A percentile compares a stretch with the other conserved stretches of the same genome.
These are phyloP conservation scores for Neonothopanus nambi DNA, from an alignment of 1,284 basidiomycete species.

Conservation along the genomic window DNA sequence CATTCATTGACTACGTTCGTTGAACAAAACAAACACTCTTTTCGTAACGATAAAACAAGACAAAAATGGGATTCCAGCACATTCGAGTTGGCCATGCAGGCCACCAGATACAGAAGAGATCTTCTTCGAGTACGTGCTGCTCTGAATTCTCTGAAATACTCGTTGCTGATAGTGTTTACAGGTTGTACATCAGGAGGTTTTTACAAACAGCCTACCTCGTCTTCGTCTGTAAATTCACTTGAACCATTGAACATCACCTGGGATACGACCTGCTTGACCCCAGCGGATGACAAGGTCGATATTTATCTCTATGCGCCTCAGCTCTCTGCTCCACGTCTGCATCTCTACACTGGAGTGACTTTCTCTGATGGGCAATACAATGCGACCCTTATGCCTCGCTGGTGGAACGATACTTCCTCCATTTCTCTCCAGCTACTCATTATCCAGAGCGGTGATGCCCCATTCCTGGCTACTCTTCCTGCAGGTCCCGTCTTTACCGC, in stretches of 20 bases:
- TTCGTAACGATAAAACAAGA: not conserved
- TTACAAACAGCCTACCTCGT: constrained; percentile 55
- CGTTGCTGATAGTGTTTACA: constrained; percentile 33
- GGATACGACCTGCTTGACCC: constrained; percentile 60
- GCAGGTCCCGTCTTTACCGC: constrained; percentile 76
- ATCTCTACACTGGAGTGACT: constrained; percentile 63
- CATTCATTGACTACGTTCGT: constrained; percentile 3
- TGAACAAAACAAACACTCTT: not conserved
- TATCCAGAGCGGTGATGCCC: constrained; percentile 51
- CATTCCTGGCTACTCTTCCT: constrained; percentile 58
- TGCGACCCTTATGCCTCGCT: constrained; percentile 60
- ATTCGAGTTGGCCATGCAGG: constrained; percentile 29
- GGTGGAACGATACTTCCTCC: constrained; percentile 73
- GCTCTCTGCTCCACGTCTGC: constrained; percentile 47
- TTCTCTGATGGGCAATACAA: constrained; percentile 57
- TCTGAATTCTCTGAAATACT: constrained; percentile 27
- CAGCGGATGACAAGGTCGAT: constrained; percentile 50
- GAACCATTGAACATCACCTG: constrained; percentile 67
- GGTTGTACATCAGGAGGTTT: constrained; percentile 31
- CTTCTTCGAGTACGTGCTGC: not conserved
- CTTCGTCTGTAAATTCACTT: constrained; percentile 39
- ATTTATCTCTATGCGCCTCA: constrained; percentile 73
- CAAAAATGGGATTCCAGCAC: constrained; percentile 29
- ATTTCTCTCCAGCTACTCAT: constrained; percentile 68
- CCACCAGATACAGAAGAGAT: constrained; percentile 23